These are phyloP conservation scores for Talaromyces trachyspermus DNA, from an alignment of 495 filamentous ascomycete species.

Conservation along the genomic window DNA sequence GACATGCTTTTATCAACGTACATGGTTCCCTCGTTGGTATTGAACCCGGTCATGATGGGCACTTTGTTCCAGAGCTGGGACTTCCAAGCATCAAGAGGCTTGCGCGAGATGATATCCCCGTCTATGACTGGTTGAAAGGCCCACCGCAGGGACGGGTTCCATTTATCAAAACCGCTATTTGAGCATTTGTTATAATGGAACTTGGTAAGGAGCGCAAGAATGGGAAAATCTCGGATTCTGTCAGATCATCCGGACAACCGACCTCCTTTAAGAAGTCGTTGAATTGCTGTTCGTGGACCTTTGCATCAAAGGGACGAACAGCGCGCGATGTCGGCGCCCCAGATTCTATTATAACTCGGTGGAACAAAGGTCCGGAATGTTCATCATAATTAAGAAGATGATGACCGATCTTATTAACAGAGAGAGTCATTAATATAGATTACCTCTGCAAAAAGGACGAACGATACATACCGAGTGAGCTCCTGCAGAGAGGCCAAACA, in stretches of 20 bases:
- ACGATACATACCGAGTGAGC: conserved; percentile 30
- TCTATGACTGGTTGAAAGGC: conserved; percentile 65
- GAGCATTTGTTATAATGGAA: conserved; percentile 38
- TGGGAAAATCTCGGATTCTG: conserved; percentile 40
- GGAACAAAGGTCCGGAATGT: conserved; percentile 37
- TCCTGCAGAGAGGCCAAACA: conserved; percentile 56
- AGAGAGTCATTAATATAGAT: conserved; percentile 1
- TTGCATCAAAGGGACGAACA: conserved; percentile 45
- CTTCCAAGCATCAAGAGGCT: conserved; percentile 50
- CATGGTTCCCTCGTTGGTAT: conserved; percentile 55
- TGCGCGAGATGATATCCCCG: conserved; percentile 44
- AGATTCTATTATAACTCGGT: conserved; percentile 57
- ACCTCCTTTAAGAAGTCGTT: conserved; percentile 46
- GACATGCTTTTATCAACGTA: conserved; percentile 46
- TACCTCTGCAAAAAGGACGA: background rate
- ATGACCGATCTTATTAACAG: conserved; percentile 47
- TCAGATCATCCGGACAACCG: conserved; percentile 24
- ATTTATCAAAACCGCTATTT: conserved; percentile 41
- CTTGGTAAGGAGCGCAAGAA: conserved; percentile 44
- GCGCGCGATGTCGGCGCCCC: conserved; percentile 55
- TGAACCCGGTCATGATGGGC: conserved; percentile 58
- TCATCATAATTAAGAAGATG: conserved; percentile 49
- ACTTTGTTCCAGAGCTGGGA: conserved; percentile 45
- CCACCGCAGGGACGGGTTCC: conserved; percentile 51
- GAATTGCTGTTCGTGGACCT: conserved; percentile 54